Conservation (phyloP, 139 green algal species). For the Volvox africanus region DNA sequence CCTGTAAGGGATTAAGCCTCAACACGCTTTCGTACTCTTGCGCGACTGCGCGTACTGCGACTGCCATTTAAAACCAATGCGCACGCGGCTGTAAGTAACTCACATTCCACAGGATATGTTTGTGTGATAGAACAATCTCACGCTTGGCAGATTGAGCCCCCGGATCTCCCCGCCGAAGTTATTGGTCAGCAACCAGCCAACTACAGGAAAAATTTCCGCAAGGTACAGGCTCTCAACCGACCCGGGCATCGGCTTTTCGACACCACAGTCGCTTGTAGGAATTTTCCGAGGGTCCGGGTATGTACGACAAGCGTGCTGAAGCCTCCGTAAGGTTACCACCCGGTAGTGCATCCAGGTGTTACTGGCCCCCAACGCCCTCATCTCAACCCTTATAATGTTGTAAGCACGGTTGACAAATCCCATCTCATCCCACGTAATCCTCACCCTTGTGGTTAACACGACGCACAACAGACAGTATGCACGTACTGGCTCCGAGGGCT, state of each 20-base stretch:
- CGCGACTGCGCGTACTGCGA: background rate
- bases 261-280: background rate
- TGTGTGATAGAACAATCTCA: background rate
- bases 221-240: constrained; percentile 48
- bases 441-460: background rate
- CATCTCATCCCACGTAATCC: background rate
- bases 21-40: too few species aligned
- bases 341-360: background rate
- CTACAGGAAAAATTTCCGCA: constrained; percentile 79
- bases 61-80: background rate
- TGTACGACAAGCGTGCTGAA: background rate
- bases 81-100: background rate
- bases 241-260: too few species aligned
- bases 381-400: background rate
- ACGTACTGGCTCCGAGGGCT: constrained; percentile 96
- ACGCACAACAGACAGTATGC: constrained; percentile 91
- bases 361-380: background rate
- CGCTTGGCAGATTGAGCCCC: background rate
- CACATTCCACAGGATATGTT: background rate
- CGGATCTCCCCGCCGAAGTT: constrained; percentile 52
- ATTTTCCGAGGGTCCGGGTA: background rate
- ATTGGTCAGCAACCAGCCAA: constrained; percentile 74
- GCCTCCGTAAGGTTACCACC: background rate
- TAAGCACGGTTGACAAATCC: too few species aligned
- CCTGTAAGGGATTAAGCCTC: background rate